phyloP scores from a whole-genome alignment of 139 green algal species.

The Chlorella vulgaris region DNA sequence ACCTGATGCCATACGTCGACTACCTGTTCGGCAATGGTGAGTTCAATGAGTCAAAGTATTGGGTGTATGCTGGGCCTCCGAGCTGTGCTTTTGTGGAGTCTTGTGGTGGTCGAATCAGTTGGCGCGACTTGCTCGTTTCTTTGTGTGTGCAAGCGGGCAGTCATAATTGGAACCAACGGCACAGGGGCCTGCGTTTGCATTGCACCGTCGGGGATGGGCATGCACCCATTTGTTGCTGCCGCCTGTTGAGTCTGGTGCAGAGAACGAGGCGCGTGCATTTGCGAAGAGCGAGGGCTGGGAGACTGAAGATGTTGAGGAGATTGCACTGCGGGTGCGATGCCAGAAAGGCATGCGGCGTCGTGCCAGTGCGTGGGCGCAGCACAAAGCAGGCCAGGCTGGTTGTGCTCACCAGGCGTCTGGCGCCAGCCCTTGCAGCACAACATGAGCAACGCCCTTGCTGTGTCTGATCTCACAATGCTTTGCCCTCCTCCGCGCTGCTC shows the following conservation, averaged over 20 bases:
- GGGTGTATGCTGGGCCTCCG: too few species aligned
- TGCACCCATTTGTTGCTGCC: not conserved
- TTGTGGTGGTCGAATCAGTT: too few species aligned
- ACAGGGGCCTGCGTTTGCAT: not conserved
- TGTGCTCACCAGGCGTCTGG: too few species aligned
- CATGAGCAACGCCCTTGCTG: too few species aligned
- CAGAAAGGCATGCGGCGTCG: not conserved
- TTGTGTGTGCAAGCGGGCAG: too few species aligned
- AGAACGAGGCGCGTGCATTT: conserved; percentile 94
- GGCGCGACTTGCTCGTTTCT: too few species aligned
- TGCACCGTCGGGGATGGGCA: not conserved
- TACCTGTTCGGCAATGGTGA: conserved; percentile 64
- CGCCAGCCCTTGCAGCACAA: too few species aligned
- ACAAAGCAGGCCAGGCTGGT: too few species aligned
- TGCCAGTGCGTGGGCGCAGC: not conserved
- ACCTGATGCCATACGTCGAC: conserved; percentile 91
- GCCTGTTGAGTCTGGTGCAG: conserved; percentile 32
- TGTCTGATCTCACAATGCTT: too few species aligned
- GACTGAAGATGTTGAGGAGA: conserved; percentile 81
- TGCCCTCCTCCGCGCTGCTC: too few species aligned
- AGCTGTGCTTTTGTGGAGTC: too few species aligned
- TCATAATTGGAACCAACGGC: too few species aligned
- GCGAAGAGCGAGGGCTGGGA: conserved; percentile 92
- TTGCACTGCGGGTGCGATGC: conserved; percentile 77
- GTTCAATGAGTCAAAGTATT: not conserved